Evolutionary conservation across 495 filamentous ascomycete genomes (phyloP).

Genomic region (Friedmanniomyces simplex): DNA sequence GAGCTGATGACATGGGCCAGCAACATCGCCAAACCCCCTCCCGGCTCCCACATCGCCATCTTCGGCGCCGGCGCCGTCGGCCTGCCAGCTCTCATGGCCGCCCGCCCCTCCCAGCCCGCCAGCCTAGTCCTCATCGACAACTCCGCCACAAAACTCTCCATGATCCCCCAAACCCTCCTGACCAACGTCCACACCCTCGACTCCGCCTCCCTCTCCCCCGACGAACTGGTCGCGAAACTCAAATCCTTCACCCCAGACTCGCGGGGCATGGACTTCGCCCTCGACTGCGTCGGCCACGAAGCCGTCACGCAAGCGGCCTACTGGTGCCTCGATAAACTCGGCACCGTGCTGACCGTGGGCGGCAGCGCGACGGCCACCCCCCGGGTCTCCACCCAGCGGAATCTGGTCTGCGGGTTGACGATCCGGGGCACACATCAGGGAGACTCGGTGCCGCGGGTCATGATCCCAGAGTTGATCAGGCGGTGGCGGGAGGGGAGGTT

Average conservation of each 20-base stretch:
- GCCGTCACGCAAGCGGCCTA: slow-evolving; percentile 1
- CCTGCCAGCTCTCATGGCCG: slow-evolving; percentile 13
- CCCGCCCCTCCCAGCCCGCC: not conserved
- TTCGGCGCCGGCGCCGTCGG: slow-evolving; percentile 20
- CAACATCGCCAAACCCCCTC: slow-evolving; percentile 14
- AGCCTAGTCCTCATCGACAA: slow-evolving; percentile 12
- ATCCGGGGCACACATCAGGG: slow-evolving; percentile 16
- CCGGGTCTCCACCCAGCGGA: not conserved
- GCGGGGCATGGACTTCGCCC: slow-evolving; percentile 9
- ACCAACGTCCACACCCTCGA: slow-evolving; percentile 3
- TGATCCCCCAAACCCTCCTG: slow-evolving; percentile 11
- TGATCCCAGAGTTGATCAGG: slow-evolving; percentile 15
- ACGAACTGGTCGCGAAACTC: slow-evolving; percentile 6
- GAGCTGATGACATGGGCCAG: too few relatives aligned
- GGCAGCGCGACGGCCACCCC: slow-evolving; percentile 3
- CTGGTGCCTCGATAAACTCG: slow-evolving; percentile 1
- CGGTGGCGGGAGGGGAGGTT: slow-evolving; percentile 11
- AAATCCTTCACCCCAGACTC: slow-evolving; percentile 1
- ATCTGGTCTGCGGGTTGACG: slow-evolving; percentile 10
- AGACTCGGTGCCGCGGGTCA: slow-evolving; percentile 10
- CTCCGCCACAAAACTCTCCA: slow-evolving; percentile 6
- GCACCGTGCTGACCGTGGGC: slow-evolving; percentile 11
- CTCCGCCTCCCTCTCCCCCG: not conserved
- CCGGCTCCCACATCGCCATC: slow-evolving; percentile 10
- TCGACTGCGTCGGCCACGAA: slow-evolving; percentile 14